Base-by-base conservation (phyloP, 768 basidiomycete species). In the Gloeostereum incarnatum region DNA sequence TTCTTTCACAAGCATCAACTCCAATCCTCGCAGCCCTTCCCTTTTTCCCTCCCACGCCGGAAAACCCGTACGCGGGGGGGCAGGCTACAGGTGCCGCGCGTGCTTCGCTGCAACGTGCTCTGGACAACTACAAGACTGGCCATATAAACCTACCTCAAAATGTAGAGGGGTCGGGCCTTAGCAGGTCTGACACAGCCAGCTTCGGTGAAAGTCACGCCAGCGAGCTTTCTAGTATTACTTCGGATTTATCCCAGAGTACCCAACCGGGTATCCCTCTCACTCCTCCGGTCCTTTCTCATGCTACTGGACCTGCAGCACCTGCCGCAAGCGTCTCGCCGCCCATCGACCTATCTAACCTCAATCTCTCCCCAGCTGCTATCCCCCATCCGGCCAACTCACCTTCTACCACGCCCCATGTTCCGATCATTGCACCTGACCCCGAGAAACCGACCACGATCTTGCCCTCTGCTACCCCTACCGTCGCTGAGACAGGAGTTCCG, bases 161-260 rank as follows among this genome's bases (percentile, higher is more conserved):
- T 11, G 56, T 63, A 20, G 33, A 34, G 21, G 61, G 65, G 4
- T 58, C 69, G n/a, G 78, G 81, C 51, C 66, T 86, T 27, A 66
- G 69, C 42, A 66, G 79, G 43, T 80, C 80, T 3, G 82, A 90
- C 49, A 84, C 82, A 0, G 73, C 73, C 40, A 87, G 82, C 57
- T 91, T 91, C 51, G 88, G 88, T 14, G 83, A 81, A 57, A 89
- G 78, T 26, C 88, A 91, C 49, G 83, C 81, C 0, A 66, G 60
- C 24, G 88, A 90, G 58, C 66, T 91, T 24, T 69, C 70, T 13
- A 67, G 62, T 46, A 76, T 87, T 35, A 52, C 66, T 9, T 52
- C 54, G 0, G 45, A 52, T 17, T 40, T 46, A 4, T 49, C 45
- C 19, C 43, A 49, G 18, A 36, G 47, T 25, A 48, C 45, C 33